These are phyloP conservation scores for Hanseniaspora osmophila DNA, from an alignment of 805 yeast species.

Conservation along the genomic window DNA sequence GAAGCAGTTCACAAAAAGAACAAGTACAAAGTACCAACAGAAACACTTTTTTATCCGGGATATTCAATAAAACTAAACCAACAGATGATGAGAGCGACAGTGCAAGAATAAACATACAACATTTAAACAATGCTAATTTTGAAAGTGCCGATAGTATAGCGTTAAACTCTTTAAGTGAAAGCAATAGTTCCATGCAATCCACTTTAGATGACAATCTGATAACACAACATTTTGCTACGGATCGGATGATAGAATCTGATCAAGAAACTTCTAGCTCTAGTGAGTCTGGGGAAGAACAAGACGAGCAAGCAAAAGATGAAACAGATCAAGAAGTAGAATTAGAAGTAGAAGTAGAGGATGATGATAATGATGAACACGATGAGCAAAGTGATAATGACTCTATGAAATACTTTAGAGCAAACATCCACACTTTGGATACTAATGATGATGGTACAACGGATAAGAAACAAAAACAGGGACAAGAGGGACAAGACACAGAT, in stretches of 20 bases:
- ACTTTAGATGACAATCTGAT: neutral
- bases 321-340: constrained; percentile 5
- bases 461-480: neutral
- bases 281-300: constrained; percentile 9
- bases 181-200: neutral
- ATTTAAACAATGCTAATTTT: neutral
- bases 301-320: constrained; percentile 27
- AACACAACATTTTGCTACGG: neutral
- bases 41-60: neutral
- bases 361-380: constrained; percentile 12
- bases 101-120: neutral
- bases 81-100: neutral
- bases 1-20: neutral
- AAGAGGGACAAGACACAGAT: neutral
- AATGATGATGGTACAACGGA: neutral
- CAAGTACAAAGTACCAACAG: neutral
- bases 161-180: neutral
- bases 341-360: constrained; percentile 9
- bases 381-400: constrained; percentile 4
- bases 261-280: constrained; percentile 12
- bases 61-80: neutral
- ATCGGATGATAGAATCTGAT: constrained; percentile 22
- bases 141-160: neutral
- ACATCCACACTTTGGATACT: constrained; percentile 3
- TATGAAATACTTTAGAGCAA: constrained; percentile 3